Conservation (phyloP, 495 filamentous ascomycete species). For the Diplogelasinospora grovesii region DNA sequence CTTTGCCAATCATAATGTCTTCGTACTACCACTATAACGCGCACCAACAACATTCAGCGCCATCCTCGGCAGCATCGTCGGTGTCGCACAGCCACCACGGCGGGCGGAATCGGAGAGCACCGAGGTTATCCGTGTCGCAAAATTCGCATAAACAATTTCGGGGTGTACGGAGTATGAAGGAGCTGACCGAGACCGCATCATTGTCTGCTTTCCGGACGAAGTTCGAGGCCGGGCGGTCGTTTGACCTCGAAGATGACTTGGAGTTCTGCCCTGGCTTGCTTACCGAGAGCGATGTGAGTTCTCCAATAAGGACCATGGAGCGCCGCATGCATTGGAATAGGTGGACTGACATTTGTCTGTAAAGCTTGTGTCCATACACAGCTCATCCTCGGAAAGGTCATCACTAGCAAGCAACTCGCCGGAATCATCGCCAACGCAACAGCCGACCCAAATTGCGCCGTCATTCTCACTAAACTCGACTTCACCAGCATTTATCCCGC, state of each 20-base stretch:
- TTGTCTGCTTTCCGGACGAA: conserved; percentile 70
- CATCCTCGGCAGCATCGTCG: conserved; percentile 44
- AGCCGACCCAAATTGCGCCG: conserved; percentile 65
- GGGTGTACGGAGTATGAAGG: conserved; percentile 77
- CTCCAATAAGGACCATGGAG: conserved; percentile 1
- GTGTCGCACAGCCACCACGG: conserved; percentile 70
- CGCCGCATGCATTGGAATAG: background rate
- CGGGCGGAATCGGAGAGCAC: conserved; percentile 80
- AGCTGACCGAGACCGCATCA: conserved; percentile 70
- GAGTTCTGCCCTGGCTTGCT: conserved; percentile 92
- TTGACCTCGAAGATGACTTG: conserved; percentile 95
- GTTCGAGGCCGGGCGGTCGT: conserved; percentile 89
- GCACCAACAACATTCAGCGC: conserved; percentile 56
- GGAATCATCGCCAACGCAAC: conserved; percentile 71
- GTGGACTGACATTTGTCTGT: conserved; percentile 14
- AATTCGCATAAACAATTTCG: conserved; percentile 82
- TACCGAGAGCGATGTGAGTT: conserved; percentile 93
- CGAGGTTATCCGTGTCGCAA: conserved; percentile 70
- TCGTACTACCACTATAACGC: conserved; percentile 67
- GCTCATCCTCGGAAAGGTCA: conserved; percentile 88
- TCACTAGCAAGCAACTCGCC: conserved; percentile 92
- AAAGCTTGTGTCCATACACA: conserved; percentile 76
- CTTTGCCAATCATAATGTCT: conserved; percentile 54
- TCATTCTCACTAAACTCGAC: conserved; percentile 73
- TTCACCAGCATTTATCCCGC: conserved; percentile 62